These are phyloP conservation scores for Calonectria pseudoturangicola DNA, from an alignment of 2,329 filamentous ascomycete genomes.

Conservation along the genomic window DNA sequence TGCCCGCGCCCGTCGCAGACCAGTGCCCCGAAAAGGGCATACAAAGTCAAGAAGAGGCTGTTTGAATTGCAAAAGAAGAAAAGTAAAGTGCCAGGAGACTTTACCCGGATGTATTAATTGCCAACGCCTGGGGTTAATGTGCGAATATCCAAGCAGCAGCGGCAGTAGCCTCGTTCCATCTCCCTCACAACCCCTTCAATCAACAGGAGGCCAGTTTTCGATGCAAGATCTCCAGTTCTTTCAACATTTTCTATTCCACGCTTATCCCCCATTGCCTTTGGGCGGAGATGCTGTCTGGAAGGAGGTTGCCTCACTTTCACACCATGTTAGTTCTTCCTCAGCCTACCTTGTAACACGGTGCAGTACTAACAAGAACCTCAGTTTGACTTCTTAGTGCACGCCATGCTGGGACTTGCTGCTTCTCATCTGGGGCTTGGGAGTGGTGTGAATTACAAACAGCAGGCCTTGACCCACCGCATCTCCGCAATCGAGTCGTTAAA, in stretches of 20 bases:
- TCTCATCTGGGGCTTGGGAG: slow-evolving; percentile 57
- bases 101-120: slow-evolving; percentile 45
- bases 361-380: slow-evolving; percentile 34
- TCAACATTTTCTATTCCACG: slow-evolving; percentile 68
- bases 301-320: slow-evolving; percentile 58
- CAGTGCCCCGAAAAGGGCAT: slow-evolving; percentile 41
- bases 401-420: slow-evolving; percentile 61
- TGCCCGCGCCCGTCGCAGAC: slow-evolving; percentile 22
- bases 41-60: slow-evolving; percentile 48
- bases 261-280: slow-evolving; percentile 61
- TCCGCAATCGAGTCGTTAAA: slow-evolving; percentile 58
- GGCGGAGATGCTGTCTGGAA: slow-evolving; percentile 58
- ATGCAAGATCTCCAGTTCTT: slow-evolving; percentile 69
- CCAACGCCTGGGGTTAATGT: slow-evolving; percentile 42
- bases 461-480: slow-evolving; percentile 59
- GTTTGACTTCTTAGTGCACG: slow-evolving; percentile 62
- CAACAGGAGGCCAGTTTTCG: slow-evolving; percentile 56
- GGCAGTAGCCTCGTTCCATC: background rate
- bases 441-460: slow-evolving; percentile 43
- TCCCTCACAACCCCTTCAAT: slow-evolving; percentile 30
- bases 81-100: slow-evolving; percentile 49
- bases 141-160: slow-evolving; percentile 40
- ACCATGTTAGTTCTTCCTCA: slow-evolving; percentile 52
- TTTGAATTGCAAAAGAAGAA: slow-evolving; percentile 49
- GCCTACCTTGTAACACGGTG: background rate